Conservation (phyloP, 805 yeast species). For the Yarrowia keelungensis region DNA sequence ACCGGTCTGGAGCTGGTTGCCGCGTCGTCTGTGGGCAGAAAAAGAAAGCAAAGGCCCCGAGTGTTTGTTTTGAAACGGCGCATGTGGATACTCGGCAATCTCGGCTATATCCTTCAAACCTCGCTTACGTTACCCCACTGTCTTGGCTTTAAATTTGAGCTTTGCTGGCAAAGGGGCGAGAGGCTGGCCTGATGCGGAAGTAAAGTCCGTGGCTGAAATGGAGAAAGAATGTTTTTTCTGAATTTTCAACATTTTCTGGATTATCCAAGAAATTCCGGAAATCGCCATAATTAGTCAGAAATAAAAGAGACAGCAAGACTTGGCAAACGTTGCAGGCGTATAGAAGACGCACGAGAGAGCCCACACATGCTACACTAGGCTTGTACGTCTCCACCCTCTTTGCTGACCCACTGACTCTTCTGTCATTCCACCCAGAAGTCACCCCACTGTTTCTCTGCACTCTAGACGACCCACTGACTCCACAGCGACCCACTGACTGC, state of each 20-base stretch:
- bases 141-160: constrained; percentile 25
- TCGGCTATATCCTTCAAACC: constrained; percentile 30
- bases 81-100: constrained; percentile 18
- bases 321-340: too few relatives aligned
- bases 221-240: background rate
- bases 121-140: constrained; percentile 27
- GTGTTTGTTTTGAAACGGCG: constrained; percentile 29
- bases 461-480: background rate
- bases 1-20: constrained; percentile 1
- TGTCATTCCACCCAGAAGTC: background rate
- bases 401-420: too few relatives aligned
- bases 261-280: too few relatives aligned
- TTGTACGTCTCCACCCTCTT: too few relatives aligned
- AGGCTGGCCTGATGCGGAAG: background rate
- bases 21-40: constrained; percentile 3
- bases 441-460: background rate
- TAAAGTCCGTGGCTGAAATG: background rate
- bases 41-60: background rate
- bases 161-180: constrained; percentile 2
- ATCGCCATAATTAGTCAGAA: too few relatives aligned
- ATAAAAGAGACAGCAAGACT: too few relatives aligned
- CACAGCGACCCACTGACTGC: constrained; percentile 5
- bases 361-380: too few relatives aligned
- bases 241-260: too few relatives aligned
- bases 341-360: too few relatives aligned